These are phyloP conservation scores for Termitomyces sp. DNA, from an alignment of 768 basidiomycete species.

Conservation along the genomic window DNA sequence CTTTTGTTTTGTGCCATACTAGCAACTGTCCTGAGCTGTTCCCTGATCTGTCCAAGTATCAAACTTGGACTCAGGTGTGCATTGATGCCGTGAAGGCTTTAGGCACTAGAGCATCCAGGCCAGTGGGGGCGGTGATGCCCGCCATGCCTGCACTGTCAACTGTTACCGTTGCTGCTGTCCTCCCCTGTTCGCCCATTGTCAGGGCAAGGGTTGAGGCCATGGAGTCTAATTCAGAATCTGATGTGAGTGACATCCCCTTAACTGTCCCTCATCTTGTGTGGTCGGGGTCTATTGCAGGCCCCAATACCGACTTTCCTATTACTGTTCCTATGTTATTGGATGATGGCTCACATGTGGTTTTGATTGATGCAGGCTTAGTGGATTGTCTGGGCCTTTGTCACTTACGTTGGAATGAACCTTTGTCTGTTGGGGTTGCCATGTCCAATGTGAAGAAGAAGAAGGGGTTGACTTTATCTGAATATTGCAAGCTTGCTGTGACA, in stretches of 20 bases:
- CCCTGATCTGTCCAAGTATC: no score
- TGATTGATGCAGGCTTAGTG: slow-evolving; percentile 24
- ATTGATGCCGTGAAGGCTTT: no score
- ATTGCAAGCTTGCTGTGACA: neutral
- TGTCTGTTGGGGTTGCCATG: slow-evolving; percentile 4
- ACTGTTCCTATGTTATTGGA: slow-evolving; percentile 20
- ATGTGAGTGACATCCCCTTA: neutral
- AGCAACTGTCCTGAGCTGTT: no score
- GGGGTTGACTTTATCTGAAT: neutral
- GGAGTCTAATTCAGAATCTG: no score
- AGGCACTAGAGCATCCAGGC: no score
- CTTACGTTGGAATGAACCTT: neutral
- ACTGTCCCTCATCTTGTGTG: neutral
- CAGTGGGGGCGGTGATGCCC: no score
- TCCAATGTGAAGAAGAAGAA: neutral
- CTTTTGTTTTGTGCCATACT: no score
- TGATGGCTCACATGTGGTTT: slow-evolving; percentile 25
- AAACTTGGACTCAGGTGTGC: no score
- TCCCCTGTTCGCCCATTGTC: no score
- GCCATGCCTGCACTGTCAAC: no score
- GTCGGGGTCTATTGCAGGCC: neutral
- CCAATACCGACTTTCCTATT: neutral
- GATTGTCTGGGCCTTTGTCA: slow-evolving; percentile 4
- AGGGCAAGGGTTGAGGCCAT: no score
- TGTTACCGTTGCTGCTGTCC: no score